Evolutionary conservation across 2,329 filamentous ascomycete species (phyloP).

Genomic region (Fusarium sp.): DNA sequence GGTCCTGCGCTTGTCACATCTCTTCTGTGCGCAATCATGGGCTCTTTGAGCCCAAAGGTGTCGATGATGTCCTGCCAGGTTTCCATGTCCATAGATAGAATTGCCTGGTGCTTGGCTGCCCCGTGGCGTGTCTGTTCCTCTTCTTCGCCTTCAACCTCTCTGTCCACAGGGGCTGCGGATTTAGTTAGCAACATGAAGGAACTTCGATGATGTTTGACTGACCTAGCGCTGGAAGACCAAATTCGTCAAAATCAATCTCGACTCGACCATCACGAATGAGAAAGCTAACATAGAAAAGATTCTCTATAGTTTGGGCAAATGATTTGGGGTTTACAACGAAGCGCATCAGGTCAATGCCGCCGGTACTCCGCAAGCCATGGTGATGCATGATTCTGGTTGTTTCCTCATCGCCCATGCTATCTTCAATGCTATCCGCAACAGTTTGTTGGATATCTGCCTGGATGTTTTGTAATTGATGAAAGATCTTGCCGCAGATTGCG

Average conservation of each 20-base stretch:
- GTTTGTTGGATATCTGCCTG: constrained; percentile 62
- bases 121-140: constrained; percentile 63
- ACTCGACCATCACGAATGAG: constrained; percentile 88
- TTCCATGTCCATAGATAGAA: constrained; percentile 87
- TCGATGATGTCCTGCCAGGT: constrained; percentile 85
- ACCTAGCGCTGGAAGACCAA: constrained; percentile 85
- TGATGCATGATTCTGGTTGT: constrained; percentile 70
- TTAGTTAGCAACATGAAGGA: constrained; percentile 33
- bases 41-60: constrained; percentile 79
- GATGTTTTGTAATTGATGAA: constrained; percentile 68
- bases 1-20: constrained; percentile 67
- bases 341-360: constrained; percentile 82
- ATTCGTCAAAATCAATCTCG: constrained; percentile 78
- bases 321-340: constrained; percentile 92
- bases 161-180: constrained; percentile 53
- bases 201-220: constrained; percentile 56
- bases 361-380: constrained; percentile 74
- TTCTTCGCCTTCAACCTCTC: constrained; percentile 61
- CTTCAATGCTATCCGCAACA: constrained; percentile 60
- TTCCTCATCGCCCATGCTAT: constrained; percentile 63
- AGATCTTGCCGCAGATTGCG: constrained; percentile 81
- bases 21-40: constrained; percentile 86
- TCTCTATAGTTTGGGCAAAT: constrained; percentile 96
- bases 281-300: constrained; percentile 96
- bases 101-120: constrained; percentile 82